phyloP scores from a whole-genome alignment of 345 rosid species.

The Acer yangbiense region DNA sequence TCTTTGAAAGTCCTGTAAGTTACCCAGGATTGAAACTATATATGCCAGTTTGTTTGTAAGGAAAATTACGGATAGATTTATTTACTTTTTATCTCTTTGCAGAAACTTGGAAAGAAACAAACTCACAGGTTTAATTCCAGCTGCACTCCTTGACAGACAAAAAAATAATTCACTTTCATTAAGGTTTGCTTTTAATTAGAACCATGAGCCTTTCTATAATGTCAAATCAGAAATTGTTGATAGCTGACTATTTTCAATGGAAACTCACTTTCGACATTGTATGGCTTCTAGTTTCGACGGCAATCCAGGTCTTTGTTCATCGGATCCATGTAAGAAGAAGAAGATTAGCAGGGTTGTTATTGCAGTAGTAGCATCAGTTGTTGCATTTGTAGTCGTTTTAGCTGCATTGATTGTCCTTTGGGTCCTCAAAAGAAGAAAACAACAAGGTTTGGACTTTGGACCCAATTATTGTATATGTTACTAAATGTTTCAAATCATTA shows the following conservation, averaged over 20 bases:
- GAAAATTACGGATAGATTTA: no score
- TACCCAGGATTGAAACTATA: no score
- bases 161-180: slow-evolving; percentile 30
- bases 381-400: slow-evolving; percentile 28
- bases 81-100: not conserved
- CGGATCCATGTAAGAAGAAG: slow-evolving; percentile 36
- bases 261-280: not conserved
- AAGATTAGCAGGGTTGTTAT: slow-evolving; percentile 25
- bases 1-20: no score
- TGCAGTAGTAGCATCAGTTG: slow-evolving; percentile 33
- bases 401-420: slow-evolving; percentile 24
- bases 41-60: no score
- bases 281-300: not conserved
- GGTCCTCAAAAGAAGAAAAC: slow-evolving; percentile 27
- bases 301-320: slow-evolving; percentile 42
- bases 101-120: slow-evolving; percentile 49
- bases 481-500: no score
- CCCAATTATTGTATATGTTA: no score
- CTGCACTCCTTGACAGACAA: slow-evolving; percentile 39
- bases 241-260: not conserved
- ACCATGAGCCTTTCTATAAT: not conserved
- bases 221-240: not conserved
- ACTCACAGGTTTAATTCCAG: slow-evolving; percentile 52
- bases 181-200: slow-evolving; percentile 32
- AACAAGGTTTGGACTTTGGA: slow-evolving; percentile 17